Conservation (phyloP, 2,329 filamentous ascomycete species). For the Lomentospora prolificans region DNA sequence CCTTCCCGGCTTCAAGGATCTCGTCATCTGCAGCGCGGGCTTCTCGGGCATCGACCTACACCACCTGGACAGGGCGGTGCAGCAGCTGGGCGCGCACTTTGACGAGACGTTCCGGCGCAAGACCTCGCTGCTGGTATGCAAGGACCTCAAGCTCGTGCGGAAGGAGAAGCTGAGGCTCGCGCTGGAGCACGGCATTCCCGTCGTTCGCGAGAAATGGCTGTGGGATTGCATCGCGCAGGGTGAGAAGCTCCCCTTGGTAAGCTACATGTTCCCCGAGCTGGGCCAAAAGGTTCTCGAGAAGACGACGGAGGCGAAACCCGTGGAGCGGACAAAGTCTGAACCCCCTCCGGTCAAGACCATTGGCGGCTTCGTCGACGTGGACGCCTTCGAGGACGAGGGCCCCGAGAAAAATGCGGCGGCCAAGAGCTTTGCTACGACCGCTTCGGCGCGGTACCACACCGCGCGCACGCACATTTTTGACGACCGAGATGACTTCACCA, state of each 20-base stretch:
- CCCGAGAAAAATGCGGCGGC: background rate
- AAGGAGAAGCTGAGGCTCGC: slow-evolving; percentile 74
- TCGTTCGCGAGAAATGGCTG: slow-evolving; percentile 77
- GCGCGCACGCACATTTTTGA: slow-evolving; percentile 10
- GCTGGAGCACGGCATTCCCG: slow-evolving; percentile 62
- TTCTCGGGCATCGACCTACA: slow-evolving; percentile 78
- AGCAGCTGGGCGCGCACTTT: slow-evolving; percentile 70
- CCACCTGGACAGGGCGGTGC: slow-evolving; percentile 69
- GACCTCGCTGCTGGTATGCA: slow-evolving; percentile 71
- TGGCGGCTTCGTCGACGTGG: background rate
- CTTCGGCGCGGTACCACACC: background rate
- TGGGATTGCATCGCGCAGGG: slow-evolving; percentile 65
- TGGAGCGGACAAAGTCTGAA: background rate
- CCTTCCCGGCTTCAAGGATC: slow-evolving; percentile 56
- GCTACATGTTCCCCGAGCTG: slow-evolving; percentile 38
- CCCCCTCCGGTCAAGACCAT: slow-evolving; percentile 14
- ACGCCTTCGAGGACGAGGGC: background rate
- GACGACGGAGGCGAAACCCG: slow-evolving; percentile 4
- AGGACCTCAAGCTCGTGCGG: slow-evolving; percentile 44
- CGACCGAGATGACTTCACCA: slow-evolving; percentile 9
- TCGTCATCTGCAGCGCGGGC: slow-evolving; percentile 70
- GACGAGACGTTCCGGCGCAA: slow-evolving; percentile 64
- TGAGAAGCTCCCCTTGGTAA: slow-evolving; percentile 31
- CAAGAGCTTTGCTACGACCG: background rate
- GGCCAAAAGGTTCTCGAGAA: slow-evolving; percentile 13